Percentiles rank a stretch among this genome's conserved stretches.
These are phyloP conservation scores for Calonectria leucothoes DNA, from an alignment of 2,329 filamentous ascomycete species.

Conservation along the genomic window DNA sequence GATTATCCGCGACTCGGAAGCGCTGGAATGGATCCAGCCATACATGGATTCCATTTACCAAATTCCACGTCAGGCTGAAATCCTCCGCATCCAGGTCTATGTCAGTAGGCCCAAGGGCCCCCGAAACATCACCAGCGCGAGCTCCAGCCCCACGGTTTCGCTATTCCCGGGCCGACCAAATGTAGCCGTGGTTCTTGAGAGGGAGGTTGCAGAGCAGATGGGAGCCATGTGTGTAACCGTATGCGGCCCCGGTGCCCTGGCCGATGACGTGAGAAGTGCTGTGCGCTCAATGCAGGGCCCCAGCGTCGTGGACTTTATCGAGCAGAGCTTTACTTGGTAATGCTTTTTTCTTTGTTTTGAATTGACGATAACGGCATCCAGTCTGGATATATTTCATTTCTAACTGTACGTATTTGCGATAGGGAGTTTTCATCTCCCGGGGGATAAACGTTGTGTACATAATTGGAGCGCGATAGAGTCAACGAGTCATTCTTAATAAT, in stretches of 20 bases:
- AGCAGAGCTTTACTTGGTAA: constrained; percentile 80
- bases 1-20: constrained; percentile 90
- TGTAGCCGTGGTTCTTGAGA: constrained; percentile 79
- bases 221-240: constrained; percentile 91
- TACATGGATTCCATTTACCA: constrained; percentile 82
- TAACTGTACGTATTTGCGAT: constrained; percentile 43
- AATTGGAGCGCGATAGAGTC: constrained; percentile 32
- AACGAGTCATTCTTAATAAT: not conserved
- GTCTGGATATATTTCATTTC: constrained; percentile 35
- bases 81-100: constrained; percentile 89
- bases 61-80: constrained; percentile 80
- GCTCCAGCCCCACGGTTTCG: constrained; percentile 82
- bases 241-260: constrained; percentile 79
- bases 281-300: constrained; percentile 73
- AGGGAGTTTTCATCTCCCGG: constrained; percentile 33
- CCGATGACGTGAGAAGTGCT: constrained; percentile 79
- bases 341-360: no score
- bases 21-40: constrained; percentile 91
- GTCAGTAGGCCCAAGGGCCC: constrained; percentile 88
- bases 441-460: constrained; percentile 28
- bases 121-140: constrained; percentile 75
- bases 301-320: constrained; percentile 78
- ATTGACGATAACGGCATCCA: no score
- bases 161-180: constrained; percentile 94
- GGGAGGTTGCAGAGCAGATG: constrained; percentile 83